phyloP scores from a whole-genome alignment of 305 asterid genomes.

The Solanum hybrid region DNA sequence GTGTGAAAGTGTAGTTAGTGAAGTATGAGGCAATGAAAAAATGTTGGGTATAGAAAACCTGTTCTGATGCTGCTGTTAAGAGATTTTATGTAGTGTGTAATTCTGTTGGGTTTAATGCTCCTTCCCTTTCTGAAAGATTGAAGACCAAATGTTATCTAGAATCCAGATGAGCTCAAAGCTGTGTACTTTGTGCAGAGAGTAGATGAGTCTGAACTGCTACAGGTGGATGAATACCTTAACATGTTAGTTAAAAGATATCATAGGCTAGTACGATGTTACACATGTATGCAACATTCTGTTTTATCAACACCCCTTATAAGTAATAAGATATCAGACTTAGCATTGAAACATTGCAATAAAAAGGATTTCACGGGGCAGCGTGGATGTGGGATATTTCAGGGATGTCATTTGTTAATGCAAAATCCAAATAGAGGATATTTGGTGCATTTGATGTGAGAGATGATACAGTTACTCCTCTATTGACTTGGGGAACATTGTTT shows the following conservation, averaged over 20 bases:
- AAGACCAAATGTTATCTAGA: background rate
- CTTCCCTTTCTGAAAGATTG: background rate
- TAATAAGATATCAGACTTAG: no score
- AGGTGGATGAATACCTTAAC: background rate
- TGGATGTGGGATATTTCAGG: no score
- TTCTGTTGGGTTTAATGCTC: background rate
- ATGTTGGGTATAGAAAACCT: background rate
- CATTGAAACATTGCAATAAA: no score
- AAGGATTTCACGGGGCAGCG: no score
- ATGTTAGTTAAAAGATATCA: background rate
- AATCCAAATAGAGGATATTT: no score
- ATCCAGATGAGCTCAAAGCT: background rate
- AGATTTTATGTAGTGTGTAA: background rate
- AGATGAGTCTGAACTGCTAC: background rate
- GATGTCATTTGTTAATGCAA: no score
- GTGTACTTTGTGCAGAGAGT: background rate
- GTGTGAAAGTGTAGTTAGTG: background rate
- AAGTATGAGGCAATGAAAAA: background rate
- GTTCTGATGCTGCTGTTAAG: background rate
- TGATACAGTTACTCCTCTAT: no score
- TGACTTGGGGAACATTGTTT: background rate
- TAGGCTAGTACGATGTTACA: no score
- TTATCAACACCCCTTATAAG: no score
- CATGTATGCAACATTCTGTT: no score
- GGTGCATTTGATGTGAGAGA: no score